These are phyloP conservation scores for Fusarium tricinctum DNA, from an alignment of 2,329 filamentous ascomycete species.

Conservation along the genomic window DNA sequence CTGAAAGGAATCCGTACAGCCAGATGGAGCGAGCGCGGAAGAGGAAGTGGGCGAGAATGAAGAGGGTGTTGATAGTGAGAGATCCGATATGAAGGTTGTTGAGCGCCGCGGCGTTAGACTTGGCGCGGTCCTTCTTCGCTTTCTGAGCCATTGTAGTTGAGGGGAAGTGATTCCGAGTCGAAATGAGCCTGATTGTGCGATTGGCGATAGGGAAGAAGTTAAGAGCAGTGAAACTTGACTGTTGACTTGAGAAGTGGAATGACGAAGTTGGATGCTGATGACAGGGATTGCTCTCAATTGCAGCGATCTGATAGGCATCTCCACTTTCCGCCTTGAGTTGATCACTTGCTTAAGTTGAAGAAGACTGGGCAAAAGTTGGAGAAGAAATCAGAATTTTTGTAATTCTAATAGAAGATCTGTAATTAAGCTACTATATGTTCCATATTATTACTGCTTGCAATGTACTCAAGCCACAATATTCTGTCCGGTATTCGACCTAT, in stretches of 20 bases:
- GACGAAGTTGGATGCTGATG: slow-evolving; percentile 22
- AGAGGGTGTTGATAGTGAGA: slow-evolving; percentile 77
- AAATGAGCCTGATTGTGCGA: background rate
- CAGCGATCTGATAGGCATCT: slow-evolving; percentile 27
- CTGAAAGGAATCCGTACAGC: slow-evolving; percentile 79
- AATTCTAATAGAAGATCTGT: no score
- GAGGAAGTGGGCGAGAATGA: slow-evolving; percentile 79
- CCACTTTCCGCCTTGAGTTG: slow-evolving; percentile 34
- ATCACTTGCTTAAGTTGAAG: background rate
- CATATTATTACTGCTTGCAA: no score
- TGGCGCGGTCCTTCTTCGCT: slow-evolving; percentile 76
- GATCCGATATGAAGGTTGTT: slow-evolving; percentile 86
- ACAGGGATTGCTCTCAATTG: slow-evolving; percentile 20
- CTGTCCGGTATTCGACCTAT: background rate
- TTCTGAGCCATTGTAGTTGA: slow-evolving; percentile 69
- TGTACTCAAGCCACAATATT: background rate
- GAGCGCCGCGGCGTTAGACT: slow-evolving; percentile 81
- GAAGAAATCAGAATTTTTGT: no score
- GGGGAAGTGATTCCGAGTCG: background rate
- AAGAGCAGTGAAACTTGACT: background rate
- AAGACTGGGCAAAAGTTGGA: background rate
- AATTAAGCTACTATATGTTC: no score
- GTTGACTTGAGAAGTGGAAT: slow-evolving; percentile 29
- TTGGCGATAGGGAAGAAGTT: background rate
- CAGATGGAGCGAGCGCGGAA: slow-evolving; percentile 74